phyloP scores from a whole-genome alignment of 2,329 filamentous ascomycete genomes.

The Xylaria multiplex region DNA sequence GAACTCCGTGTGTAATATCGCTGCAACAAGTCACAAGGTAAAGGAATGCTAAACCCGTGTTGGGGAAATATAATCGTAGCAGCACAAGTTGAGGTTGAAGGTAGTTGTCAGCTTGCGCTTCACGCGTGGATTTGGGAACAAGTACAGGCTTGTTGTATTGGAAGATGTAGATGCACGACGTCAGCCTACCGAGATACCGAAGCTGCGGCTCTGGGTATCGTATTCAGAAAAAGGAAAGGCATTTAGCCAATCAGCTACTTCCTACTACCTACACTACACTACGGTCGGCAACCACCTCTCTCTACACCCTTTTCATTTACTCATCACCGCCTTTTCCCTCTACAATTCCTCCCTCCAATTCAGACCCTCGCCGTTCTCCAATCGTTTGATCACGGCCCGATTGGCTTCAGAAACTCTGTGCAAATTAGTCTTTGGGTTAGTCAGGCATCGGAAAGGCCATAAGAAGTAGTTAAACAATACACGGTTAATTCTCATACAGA shows the following conservation, averaged over 20 bases:
- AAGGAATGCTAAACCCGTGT: not conserved
- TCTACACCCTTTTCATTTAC: not conserved
- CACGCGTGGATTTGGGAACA: not conserved
- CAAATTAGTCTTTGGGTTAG: not conserved
- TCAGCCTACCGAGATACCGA: conserved; percentile 21
- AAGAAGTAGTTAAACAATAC: not conserved
- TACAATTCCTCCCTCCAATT: not conserved
- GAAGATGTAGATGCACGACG: conserved; percentile 6
- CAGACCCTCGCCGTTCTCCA: too few species aligned
- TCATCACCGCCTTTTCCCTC: conserved; percentile 16
- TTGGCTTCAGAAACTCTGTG: not conserved
- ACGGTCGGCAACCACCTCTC: not conserved
- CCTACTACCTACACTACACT: not conserved
- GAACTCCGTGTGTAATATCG: conserved; percentile 1
- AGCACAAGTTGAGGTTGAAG: not conserved
- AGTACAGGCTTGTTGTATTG: not conserved
- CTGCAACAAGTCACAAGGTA: not conserved
- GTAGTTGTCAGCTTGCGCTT: not conserved
- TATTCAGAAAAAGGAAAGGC: conserved; percentile 11
- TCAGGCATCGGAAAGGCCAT: not conserved
- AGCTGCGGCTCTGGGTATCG: not conserved
- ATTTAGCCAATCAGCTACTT: conserved; percentile 8
- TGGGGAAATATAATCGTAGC: not conserved
- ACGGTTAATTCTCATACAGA: not conserved
- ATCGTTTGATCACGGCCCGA: not conserved